phyloP scores from a whole-genome alignment of 441 rosid genomes.

The Brassica hybrid region DNA sequence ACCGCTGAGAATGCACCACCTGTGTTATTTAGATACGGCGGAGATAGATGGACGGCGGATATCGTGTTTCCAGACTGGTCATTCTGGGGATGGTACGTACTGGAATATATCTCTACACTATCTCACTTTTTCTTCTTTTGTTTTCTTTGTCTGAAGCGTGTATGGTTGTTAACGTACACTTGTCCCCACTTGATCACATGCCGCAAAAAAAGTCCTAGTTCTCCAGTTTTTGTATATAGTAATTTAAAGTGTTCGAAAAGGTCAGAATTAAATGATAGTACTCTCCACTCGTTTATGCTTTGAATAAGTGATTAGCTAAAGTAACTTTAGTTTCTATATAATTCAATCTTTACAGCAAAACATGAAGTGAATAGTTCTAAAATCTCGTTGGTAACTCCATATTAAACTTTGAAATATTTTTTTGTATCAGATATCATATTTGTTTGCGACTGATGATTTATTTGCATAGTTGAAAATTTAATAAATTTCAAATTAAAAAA shows the following conservation, averaged over 20 bases:
- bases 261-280: background rate
- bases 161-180: conserved; percentile 37
- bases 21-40: conserved; percentile 70
- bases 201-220: conserved; percentile 25
- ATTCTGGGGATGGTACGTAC: conserved; percentile 82
- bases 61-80: conserved; percentile 86
- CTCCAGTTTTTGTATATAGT: background rate
- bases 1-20: conserved; percentile 49
- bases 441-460: background rate
- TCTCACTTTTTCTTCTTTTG: background rate
- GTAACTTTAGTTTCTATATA: background rate
- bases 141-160: conserved; percentile 21
- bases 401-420: background rate
- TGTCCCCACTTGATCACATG: conserved; percentile 43
- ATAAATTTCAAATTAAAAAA: background rate
- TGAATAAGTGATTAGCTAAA: conserved; percentile 17
- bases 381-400: conserved; percentile 3
- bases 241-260: background rate
- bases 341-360: conserved; percentile 19
- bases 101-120: background rate
- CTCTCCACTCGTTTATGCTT: conserved; percentile 5
- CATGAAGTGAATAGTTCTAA: background rate
- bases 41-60: conserved; percentile 60
- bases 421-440: background rate
- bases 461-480: background rate